phyloP scores from a whole-genome alignment of 2,329 filamentous ascomycete species.

The Eutypa lata region DNA sequence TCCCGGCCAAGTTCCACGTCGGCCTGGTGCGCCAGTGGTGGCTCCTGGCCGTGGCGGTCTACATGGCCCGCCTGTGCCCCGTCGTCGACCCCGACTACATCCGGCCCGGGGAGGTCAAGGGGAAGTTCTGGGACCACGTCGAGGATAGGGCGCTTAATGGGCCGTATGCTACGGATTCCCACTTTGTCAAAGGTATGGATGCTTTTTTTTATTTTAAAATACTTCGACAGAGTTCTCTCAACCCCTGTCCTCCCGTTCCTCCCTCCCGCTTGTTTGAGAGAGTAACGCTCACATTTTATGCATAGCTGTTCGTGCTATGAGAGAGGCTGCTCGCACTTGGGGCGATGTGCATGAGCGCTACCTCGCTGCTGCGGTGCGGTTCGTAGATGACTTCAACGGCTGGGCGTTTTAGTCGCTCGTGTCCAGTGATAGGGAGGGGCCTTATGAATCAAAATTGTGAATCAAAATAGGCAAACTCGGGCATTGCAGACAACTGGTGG shows the following conservation, averaged over 20 bases:
- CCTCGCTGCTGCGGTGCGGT: slow-evolving; percentile 65
- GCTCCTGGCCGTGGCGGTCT: slow-evolving; percentile 75
- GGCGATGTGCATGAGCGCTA: slow-evolving; percentile 65
- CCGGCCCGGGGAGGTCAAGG: slow-evolving; percentile 55
- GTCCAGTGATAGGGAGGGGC: too few relatives aligned
- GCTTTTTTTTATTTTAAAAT: too few relatives aligned
- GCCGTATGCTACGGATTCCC: slow-evolving; percentile 66
- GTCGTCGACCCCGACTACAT: slow-evolving; percentile 65
- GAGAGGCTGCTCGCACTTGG: slow-evolving; percentile 72
- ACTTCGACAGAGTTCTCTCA: too few relatives aligned
- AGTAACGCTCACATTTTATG: slow-evolving; percentile 9
- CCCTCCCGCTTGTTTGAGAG: too few relatives aligned
- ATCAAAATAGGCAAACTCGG: too few relatives aligned
- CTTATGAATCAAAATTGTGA: too few relatives aligned
- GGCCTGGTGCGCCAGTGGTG: slow-evolving; percentile 83
- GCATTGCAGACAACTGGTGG: too few relatives aligned
- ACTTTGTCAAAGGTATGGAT: slow-evolving; percentile 75
- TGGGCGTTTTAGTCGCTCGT: slow-evolving; percentile 43
- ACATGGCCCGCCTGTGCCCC: slow-evolving; percentile 72
- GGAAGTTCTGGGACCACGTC: slow-evolving; percentile 74
- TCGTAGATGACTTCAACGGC: slow-evolving; percentile 69
- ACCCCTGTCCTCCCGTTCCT: too few relatives aligned
- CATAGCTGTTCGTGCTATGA: slow-evolving; percentile 67
- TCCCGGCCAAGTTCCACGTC: slow-evolving; percentile 72
- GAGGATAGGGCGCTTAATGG: slow-evolving; percentile 68